Evolutionary conservation across 2,329 filamentous ascomycete species (phyloP).

Genomic region (Leptographium wingfieldii): DNA sequence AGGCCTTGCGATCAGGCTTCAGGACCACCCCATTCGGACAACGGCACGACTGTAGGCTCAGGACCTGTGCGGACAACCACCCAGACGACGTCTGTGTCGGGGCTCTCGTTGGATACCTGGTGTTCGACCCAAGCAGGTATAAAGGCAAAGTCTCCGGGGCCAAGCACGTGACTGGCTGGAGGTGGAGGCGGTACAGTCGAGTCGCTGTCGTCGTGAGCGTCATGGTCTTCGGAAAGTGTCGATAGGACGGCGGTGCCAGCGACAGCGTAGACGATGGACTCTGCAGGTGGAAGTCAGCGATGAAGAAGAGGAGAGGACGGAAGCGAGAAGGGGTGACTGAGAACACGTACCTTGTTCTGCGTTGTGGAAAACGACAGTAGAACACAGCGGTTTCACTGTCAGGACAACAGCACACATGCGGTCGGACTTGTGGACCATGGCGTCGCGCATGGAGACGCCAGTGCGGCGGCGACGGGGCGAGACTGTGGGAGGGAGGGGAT

Average conservation of each 20-base stretch:
- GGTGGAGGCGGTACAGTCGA: conserved; percentile 21
- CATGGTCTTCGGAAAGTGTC: conserved; percentile 32
- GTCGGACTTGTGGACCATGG: conserved; percentile 51
- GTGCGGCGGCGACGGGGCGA: neutral
- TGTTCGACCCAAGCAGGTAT: conserved; percentile 60
- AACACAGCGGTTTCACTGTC: conserved; percentile 48
- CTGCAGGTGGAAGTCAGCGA: conserved; percentile 21
- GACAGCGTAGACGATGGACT: conserved; percentile 55
- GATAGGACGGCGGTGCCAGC: conserved; percentile 49
- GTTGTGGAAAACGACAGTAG: conserved; percentile 55
- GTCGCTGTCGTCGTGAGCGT: conserved; percentile 30
- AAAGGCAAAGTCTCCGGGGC: conserved; percentile 55
- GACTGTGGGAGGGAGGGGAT: neutral
- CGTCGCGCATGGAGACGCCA: conserved; percentile 23
- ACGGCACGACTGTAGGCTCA: conserved; percentile 47
- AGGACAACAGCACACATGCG: conserved; percentile 58
- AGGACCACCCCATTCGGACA: conserved; percentile 48
- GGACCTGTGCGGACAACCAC: conserved; percentile 51
- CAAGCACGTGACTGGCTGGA: conserved; percentile 41
- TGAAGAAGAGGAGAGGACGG: neutral
- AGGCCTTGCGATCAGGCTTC: conserved; percentile 15
- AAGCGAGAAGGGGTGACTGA: neutral
- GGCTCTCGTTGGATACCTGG: conserved; percentile 54
- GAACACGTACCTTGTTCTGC: conserved; percentile 45
- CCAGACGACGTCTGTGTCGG: conserved; percentile 44